Percentiles rank a stretch among this genome's conserved stretches.
These are phyloP conservation scores for Epichloe hybrida DNA, from an alignment of 2,329 filamentous ascomycete genomes.

Conservation along the genomic window DNA sequence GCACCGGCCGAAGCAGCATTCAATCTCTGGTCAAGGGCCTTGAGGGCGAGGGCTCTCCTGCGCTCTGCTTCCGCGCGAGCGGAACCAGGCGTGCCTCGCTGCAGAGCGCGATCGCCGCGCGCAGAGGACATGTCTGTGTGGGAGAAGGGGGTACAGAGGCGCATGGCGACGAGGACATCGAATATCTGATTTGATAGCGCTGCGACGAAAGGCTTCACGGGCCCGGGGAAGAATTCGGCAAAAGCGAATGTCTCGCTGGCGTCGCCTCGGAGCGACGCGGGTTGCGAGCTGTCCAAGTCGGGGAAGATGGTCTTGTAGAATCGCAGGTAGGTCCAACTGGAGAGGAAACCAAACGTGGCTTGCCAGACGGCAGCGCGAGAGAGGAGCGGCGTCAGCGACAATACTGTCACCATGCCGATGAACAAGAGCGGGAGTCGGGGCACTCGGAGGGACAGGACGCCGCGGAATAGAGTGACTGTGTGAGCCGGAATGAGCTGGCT, in stretches of 20 bases:
- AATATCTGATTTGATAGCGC: slow-evolving; percentile 64
- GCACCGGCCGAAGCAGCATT: slow-evolving; percentile 60
- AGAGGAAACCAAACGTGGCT: slow-evolving; percentile 67
- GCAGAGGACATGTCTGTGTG: slow-evolving; percentile 64
- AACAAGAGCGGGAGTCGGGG: slow-evolving; percentile 56
- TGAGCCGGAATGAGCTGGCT: slow-evolving; percentile 96
- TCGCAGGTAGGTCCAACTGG: slow-evolving; percentile 88
- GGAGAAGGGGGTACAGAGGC: slow-evolving; percentile 69
- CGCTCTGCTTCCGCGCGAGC: slow-evolving; percentile 87
- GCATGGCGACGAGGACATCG: slow-evolving; percentile 57
- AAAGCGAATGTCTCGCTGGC: slow-evolving; percentile 95
- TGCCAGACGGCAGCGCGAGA: slow-evolving; percentile 67
- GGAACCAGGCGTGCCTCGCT: slow-evolving; percentile 45
- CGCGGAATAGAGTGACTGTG: slow-evolving; percentile 86
- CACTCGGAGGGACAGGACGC: slow-evolving; percentile 78
- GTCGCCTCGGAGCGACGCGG: slow-evolving; percentile 62
- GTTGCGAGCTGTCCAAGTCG: slow-evolving; percentile 50
- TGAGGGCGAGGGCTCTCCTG: slow-evolving; percentile 74
- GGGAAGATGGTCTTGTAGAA: slow-evolving; percentile 76
- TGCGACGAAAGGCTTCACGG: slow-evolving; percentile 64
- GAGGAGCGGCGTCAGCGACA: slow-evolving; percentile 42
- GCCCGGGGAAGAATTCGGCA: slow-evolving; percentile 85
- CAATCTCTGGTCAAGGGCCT: slow-evolving; percentile 81
- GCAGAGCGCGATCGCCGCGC: slow-evolving; percentile 45
- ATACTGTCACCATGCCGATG: slow-evolving; percentile 59